Conservation (phyloP, 2,329 filamentous ascomycete genomes). For the Paecilomyces variotii region DNA sequence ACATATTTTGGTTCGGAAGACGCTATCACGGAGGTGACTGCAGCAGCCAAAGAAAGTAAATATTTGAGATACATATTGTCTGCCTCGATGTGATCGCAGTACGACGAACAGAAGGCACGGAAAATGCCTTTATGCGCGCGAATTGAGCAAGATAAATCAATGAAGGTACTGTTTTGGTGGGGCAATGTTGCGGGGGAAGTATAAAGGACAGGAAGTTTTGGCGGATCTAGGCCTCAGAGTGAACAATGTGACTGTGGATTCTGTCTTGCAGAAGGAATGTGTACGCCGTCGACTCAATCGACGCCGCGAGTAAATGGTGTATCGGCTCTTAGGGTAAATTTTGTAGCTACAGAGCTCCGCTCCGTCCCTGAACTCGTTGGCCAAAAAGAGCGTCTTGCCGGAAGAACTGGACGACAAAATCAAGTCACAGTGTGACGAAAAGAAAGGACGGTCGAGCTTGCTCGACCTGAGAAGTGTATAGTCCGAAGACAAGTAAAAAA, state of each 20-base stretch:
- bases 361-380: background rate
- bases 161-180: background rate
- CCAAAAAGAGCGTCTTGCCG: background rate
- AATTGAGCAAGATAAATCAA: background rate
- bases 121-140: background rate
- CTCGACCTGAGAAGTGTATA: background rate
- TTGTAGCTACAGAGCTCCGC: background rate
- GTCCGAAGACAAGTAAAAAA: background rate
- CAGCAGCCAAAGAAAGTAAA: constrained; percentile 8
- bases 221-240: background rate
- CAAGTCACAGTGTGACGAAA: background rate
- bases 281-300: constrained; percentile 1
- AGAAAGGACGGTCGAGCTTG: constrained; percentile 1
- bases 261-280: background rate
- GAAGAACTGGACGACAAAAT: constrained; percentile 1
- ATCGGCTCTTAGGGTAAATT: background rate
- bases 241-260: background rate
- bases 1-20: constrained; percentile 16
- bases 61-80: constrained; percentile 8
- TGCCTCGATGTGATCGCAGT: background rate
- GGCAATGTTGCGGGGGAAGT: background rate
- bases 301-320: background rate
- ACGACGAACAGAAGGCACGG: background rate
- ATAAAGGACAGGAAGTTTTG: background rate
- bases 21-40: constrained; percentile 4